Conservation (phyloP, 1,139 yeast genomes). For the Insectozyma bohioensis region DNA sequence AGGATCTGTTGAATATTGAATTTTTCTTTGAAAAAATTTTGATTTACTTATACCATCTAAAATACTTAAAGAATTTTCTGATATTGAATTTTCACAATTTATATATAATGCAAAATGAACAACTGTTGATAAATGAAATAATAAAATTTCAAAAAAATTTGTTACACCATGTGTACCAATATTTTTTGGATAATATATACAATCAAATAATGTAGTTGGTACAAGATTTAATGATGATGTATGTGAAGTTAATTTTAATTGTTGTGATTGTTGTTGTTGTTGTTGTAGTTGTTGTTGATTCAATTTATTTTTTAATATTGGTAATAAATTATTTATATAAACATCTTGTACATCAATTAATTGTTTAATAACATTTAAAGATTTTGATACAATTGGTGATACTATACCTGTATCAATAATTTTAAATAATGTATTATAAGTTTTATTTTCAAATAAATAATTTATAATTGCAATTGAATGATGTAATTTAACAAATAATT, state of each 20-base stretch:
- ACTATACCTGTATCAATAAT: conserved; percentile 55
- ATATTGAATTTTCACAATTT: conserved; percentile 55
- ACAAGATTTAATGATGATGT: not conserved
- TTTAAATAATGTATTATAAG: conserved; percentile 54
- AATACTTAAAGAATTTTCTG: conserved; percentile 53
- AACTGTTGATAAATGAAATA: conserved; percentile 65
- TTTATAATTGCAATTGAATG: conserved; percentile 70
- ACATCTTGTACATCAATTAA: conserved; percentile 55
- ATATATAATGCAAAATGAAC: conserved; percentile 72
- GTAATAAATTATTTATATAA: conserved; percentile 27
- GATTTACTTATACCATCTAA: conserved; percentile 53
- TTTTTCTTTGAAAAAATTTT: conserved; percentile 41
- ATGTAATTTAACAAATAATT: conserved; percentile 50
- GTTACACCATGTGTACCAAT: conserved; percentile 62
- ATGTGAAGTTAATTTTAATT: too few species aligned
- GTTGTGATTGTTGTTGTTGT: conserved; percentile 25
- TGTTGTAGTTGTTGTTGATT: conserved; percentile 7
- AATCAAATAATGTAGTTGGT: conserved; percentile 46
- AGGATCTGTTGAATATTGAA: conserved; percentile 29
- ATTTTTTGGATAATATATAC: conserved; percentile 48
- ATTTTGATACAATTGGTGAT: conserved; percentile 17
- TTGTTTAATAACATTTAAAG: conserved; percentile 47
- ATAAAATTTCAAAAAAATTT: conserved; percentile 68
- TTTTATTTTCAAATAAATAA: conserved; percentile 58
- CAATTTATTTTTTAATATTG: conserved; percentile 27